Conservation (phyloP, 371 early-diverging fungal species). For the Mortierella sp. region DNA sequence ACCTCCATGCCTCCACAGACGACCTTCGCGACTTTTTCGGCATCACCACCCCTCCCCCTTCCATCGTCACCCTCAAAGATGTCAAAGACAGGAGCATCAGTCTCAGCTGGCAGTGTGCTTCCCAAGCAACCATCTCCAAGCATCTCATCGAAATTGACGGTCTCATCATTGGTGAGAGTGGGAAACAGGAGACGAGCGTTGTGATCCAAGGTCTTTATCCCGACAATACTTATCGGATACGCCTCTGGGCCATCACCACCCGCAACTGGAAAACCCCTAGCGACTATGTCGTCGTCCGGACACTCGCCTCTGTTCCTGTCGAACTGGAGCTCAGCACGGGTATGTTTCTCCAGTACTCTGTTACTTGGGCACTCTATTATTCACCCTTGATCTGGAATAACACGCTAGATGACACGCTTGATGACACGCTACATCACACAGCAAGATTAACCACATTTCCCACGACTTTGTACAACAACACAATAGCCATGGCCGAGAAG, state of each 20-base stretch:
- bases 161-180: constrained; percentile 57
- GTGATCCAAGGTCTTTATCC: constrained; percentile 58
- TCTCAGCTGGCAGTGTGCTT: constrained; percentile 56
- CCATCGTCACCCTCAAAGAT: constrained; percentile 58
- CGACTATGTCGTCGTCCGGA: constrained; percentile 54
- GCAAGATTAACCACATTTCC: no score
- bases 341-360: background rate
- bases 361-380: background rate
- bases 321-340: constrained; percentile 52
- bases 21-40: constrained; percentile 57
- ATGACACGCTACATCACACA: no score
- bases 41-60: constrained; percentile 53
- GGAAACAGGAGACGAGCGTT: constrained; percentile 57
- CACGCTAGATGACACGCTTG: no score
- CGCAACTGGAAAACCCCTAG: constrained; percentile 58
- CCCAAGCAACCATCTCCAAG: constrained; percentile 47
- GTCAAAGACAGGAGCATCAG: constrained; percentile 56
- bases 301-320: constrained; percentile 46
- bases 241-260: constrained; percentile 62
- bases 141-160: constrained; percentile 63
- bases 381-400: background rate
- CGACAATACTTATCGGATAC: constrained; percentile 55
- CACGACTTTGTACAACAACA: no score
- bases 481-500: constrained; percentile 27
- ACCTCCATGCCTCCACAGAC: constrained; percentile 55